phyloP scores from a whole-genome alignment of 345 rosid species.

The Gossypium anomalum region DNA sequence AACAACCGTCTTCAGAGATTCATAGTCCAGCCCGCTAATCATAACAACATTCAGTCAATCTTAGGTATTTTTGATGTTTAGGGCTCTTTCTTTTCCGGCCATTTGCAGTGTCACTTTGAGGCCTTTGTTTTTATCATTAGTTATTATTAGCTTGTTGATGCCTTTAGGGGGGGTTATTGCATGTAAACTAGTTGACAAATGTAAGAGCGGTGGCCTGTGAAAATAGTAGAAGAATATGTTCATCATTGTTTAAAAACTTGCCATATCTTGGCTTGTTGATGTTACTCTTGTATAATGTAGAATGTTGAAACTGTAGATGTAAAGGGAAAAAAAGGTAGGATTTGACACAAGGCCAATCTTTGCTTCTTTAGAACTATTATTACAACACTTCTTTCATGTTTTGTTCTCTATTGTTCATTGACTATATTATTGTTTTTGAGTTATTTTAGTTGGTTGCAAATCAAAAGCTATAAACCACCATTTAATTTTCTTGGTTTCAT shows the following conservation, averaged over 20 bases:
- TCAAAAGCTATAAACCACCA: neutral
- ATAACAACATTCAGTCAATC: slow-evolving; percentile 20
- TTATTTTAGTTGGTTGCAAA: neutral
- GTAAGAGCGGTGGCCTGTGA: slow-evolving; percentile 26
- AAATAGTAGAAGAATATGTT: slow-evolving; percentile 21
- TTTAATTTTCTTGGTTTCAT: neutral
- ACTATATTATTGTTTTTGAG: neutral
- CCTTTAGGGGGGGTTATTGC: slow-evolving; percentile 31
- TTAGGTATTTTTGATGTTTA: slow-evolving; percentile 11
- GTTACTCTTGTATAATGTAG: slow-evolving; percentile 2
- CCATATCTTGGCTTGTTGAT: neutral
- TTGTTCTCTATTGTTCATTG: too few relatives aligned
- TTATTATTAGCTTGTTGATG: slow-evolving; percentile 23
- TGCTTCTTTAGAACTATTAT: neutral
- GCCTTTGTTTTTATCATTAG: neutral
- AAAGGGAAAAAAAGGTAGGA: neutral
- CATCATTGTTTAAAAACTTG: neutral
- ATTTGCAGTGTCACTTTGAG: slow-evolving; percentile 18
- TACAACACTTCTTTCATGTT: neutral
- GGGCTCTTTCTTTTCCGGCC: slow-evolving; percentile 18
- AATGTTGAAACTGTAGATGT: neutral
- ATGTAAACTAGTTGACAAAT: slow-evolving; percentile 28
- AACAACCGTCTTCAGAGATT: slow-evolving; percentile 33
- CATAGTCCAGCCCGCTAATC: slow-evolving; percentile 41
- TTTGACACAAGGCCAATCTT: neutral